These are phyloP conservation scores for Colletotrichum chlorophyti DNA, from an alignment of 2,329 filamentous ascomycete species.

Conservation along the genomic window DNA sequence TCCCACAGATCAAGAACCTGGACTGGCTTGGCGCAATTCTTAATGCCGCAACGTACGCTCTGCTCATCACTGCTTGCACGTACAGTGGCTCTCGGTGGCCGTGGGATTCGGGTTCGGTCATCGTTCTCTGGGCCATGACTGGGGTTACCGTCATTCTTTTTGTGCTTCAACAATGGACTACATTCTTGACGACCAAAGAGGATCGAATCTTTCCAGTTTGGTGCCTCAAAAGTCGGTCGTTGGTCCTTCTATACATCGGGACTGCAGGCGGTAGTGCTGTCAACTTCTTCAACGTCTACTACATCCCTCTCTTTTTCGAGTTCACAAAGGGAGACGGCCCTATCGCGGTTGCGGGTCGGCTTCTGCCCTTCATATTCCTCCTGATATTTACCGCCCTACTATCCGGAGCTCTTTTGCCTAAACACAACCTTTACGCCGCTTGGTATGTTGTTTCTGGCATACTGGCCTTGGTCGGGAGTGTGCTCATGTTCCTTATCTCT, in stretches of 20 bases:
- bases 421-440: conserved; percentile 43
- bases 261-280: conserved; percentile 35
- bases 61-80: conserved; percentile 52
- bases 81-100: conserved; percentile 54
- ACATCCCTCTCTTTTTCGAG: conserved; percentile 57
- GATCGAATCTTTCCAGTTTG: conserved; percentile 53
- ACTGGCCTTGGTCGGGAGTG: conserved; percentile 40
- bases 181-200: conserved; percentile 22
- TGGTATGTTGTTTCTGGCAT: conserved; percentile 44
- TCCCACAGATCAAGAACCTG: conserved; percentile 41
- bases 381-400: conserved; percentile 41
- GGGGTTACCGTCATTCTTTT: conserved; percentile 50
- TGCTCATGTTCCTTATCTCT: conserved; percentile 35
- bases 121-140: conserved; percentile 51
- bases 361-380: conserved; percentile 48
- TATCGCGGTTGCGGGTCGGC: conserved; percentile 43
- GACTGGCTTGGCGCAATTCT: conserved; percentile 54
- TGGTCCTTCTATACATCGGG: conserved; percentile 49
- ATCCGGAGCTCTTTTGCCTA: conserved; percentile 43
- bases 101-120: conserved; percentile 51
- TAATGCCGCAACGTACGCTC: conserved; percentile 44
- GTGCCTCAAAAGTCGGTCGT: conserved; percentile 41
- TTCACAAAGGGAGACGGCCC: conserved; percentile 49
- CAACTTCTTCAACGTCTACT: conserved; percentile 48
- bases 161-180: conserved; percentile 42